phyloP scores from a whole-genome alignment of 495 filamentous ascomycete species.

The Podospora bellae-mahoneyi region DNA sequence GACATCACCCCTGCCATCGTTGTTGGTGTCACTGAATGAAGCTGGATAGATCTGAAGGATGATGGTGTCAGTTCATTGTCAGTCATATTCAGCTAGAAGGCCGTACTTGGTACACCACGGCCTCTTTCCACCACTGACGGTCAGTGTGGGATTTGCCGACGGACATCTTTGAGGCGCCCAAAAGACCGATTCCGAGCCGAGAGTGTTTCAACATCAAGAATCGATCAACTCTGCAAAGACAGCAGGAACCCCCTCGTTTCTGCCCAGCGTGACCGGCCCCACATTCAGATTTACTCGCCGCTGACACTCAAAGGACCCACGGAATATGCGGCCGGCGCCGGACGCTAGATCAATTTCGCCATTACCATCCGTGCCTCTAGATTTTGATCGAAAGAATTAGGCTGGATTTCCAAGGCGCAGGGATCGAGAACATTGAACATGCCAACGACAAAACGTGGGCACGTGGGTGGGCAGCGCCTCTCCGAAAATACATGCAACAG shows the following conservation, averaged over 20 bases:
- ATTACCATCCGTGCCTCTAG: background rate
- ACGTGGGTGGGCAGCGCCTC: background rate
- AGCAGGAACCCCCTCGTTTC: background rate
- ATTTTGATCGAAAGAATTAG: background rate
- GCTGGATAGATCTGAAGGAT: conserved; percentile 62
- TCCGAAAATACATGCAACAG: conserved; percentile 6
- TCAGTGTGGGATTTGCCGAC: background rate
- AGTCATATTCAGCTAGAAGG: background rate
- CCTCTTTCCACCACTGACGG: background rate
- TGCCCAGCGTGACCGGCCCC: background rate
- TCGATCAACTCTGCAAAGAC: background rate
- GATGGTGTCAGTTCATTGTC: background rate
- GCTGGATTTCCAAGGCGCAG: background rate
- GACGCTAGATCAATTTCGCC: background rate
- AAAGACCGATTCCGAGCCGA: background rate
- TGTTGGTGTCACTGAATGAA: conserved; percentile 64
- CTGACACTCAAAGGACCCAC: background rate
- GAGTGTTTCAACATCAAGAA: background rate
- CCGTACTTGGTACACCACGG: background rate
- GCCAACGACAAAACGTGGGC: no score
- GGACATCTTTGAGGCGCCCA: background rate
- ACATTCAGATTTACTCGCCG: background rate
- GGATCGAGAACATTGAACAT: background rate
- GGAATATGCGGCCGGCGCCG: no score
- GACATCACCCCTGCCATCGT: conserved; percentile 66